These are phyloP conservation scores for Schizothecium vesticola DNA, from an alignment of 495 filamentous ascomycete genomes.

Conservation along the genomic window DNA sequence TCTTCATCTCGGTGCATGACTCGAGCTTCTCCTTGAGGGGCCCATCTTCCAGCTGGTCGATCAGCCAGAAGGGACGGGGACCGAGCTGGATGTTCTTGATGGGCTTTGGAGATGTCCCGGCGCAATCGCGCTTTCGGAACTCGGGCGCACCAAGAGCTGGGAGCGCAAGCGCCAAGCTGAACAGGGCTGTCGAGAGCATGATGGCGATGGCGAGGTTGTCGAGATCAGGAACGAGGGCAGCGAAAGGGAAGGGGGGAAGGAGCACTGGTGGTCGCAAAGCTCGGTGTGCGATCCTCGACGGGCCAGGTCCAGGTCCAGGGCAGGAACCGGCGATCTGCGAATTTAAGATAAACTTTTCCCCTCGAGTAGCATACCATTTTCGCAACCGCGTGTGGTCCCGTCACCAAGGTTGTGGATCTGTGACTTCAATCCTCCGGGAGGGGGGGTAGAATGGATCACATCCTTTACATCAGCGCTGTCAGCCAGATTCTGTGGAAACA, in stretches of 20 bases:
- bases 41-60: constrained; percentile 54
- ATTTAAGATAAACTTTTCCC: neutral
- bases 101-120: constrained; percentile 8
- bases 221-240: neutral
- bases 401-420: neutral
- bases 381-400: neutral
- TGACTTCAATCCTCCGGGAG: neutral
- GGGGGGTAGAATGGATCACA: neutral
- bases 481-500: no score
- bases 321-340: neutral
- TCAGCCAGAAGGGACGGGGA: constrained; percentile 53
- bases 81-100: constrained; percentile 45
- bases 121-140: constrained; percentile 7
- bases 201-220: neutral
- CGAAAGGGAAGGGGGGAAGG: neutral
- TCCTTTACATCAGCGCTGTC: neutral
- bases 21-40: constrained; percentile 51
- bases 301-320: neutral
- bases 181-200: neutral
- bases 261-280: neutral
- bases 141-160: constrained; percentile 20
- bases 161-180: constrained; percentile 7
- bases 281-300: neutral
- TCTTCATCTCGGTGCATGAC: constrained; percentile 44
- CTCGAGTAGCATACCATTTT: neutral